Evolutionary conservation across 2,329 filamentous ascomycete species (phyloP), one percentile per base, ranked within the genome.

Genomic region (Colletotrichum phormii): DNA sequence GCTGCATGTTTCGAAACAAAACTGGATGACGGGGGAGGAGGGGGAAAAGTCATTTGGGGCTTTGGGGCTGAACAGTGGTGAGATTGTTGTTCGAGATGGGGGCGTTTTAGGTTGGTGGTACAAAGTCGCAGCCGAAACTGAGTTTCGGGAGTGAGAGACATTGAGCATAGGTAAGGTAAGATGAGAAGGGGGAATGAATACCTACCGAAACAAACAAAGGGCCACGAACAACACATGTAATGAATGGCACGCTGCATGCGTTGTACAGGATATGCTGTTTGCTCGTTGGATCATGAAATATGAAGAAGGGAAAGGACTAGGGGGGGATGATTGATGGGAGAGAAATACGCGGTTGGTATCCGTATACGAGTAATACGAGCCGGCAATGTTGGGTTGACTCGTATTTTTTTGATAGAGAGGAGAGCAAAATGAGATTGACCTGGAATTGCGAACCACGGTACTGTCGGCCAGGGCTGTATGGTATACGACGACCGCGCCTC

Each of bases 1-100:
- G 60, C 11, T 7, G 70, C 66, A 60, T 72, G 54, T 59, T 72
- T 72, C 60, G 54, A 72, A 72, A 64, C 70, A 24, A 57, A 37
- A n/a, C 42, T 8, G 51, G 31, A 51, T 49, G 35, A 59, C 42
- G n/a, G 24, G 54, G 33, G 26, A 9, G 33, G 33, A 15, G 2
- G 5, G 31, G n/a, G 29, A 9, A 29, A 29, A 29, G 3, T 15
- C 31, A 37, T 31, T 33, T 46, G 22, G 46, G 18, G 62, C 46
- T 29, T 33, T 46, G 22, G 46, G 18, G 62, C 46, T 29, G 13
- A 9, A 26, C 3, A n/a, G 29, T 9, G 7, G 15, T 8, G 13
- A 31, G 29, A 12, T 7, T 7, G 3, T 18, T 42, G 37, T 42
- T 42, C 37, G 37, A 42, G 37, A 42, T 42, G 12, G 13, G 37